Conservation (phyloP, 352 stramenopile species). For the Phytophthora meadii region DNA sequence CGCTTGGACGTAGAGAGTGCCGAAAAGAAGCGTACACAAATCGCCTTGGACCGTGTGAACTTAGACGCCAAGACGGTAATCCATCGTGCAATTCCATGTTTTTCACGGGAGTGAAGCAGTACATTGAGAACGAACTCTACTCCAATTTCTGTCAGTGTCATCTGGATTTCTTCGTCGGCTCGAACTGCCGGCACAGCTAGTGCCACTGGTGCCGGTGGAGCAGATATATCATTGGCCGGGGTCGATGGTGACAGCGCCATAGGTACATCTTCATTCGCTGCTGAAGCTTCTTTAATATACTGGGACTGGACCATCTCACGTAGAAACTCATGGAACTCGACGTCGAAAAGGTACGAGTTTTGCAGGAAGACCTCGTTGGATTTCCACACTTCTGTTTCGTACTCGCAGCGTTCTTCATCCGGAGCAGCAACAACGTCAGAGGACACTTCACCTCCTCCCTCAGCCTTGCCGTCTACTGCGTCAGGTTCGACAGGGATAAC, state of each 20-base stretch:
- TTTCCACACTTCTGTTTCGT: constrained; percentile 92
- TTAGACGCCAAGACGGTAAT: constrained; percentile 79
- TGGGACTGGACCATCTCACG: constrained; percentile 88
- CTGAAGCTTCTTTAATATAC: constrained; percentile 67
- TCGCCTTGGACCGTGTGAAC: constrained; percentile 74
- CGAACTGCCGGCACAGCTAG: constrained; percentile 23
- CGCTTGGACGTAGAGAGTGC: constrained; percentile 63
- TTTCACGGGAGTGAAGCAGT: constrained; percentile 88
- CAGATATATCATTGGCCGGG: constrained; percentile 8
- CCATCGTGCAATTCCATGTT: constrained; percentile 86
- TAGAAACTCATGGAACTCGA: constrained; percentile 96
- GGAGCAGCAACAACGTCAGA: constrained; percentile 28
- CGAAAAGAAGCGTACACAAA: constrained; percentile 78
- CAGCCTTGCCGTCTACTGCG: constrained; percentile 20
- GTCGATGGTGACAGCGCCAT: constrained; percentile 29
- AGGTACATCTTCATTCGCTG: constrained; percentile 19
- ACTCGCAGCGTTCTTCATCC: constrained; percentile 71
- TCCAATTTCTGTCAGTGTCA: constrained; percentile 81
- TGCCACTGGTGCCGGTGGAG: constrained; percentile 34
- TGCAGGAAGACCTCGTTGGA: constrained; percentile 95
- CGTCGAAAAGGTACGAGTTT: constrained; percentile 96
- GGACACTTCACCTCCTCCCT: constrained; percentile 13
- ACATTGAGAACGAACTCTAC: constrained; percentile 90
- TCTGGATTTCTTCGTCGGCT: constrained; percentile 68
- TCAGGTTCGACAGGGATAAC: constrained; percentile 69